Base-by-base conservation (phyloP, 768 basidiomycete genomes). In the Mycena crocata region DNA sequence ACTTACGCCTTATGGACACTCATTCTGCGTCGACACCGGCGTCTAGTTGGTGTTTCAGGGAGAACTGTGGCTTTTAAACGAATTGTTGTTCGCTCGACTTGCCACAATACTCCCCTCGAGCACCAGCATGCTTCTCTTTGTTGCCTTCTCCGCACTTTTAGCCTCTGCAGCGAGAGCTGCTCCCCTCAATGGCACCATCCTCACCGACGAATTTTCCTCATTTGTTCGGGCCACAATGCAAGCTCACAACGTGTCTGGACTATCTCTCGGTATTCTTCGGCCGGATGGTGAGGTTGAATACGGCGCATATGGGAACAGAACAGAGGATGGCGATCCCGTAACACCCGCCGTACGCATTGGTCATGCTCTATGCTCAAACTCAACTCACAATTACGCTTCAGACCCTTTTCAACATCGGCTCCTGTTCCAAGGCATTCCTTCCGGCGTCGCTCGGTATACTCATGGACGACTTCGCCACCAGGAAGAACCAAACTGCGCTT, bases 371-470 rank as follows among this genome's bases (percentile, higher is more conserved):
- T n/a, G n/a, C n/a, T 31, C 35, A 44, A 30, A 46, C 12, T 1
- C 39, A 12, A 28, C 26, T 55, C 35, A 28, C n/a, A n/a, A n/a
- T n/a, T n/a, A n/a, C n/a, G n/a, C n/a, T 37, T 37, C 40, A 83
- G 82, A 84, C 83, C 0, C 55, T 83, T 31, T 81, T 83, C 64
- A 65, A 69, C 40, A 69, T 83, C 40, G 81, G 70, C 3, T 82
- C 80, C 0, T 76, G 77, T 28, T 82, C 80, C 13, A 81, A 83
- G 55, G 80, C 80, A 5, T 84, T 84, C 72, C 73, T 83, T 12
- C 71, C 75, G 3, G 77, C 75, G 0, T 75, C 81, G 2, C 48
- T 84, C 1, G 82, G 84, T 5, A 76, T 85, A 13, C 74, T 84
- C 31, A 79, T 84, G 49, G 79, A 82, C 26, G 83, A 83, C 65